These are phyloP conservation scores for Gossypium lobatum DNA, from an alignment of 441 rosid genomes.

Conservation along the genomic window DNA sequence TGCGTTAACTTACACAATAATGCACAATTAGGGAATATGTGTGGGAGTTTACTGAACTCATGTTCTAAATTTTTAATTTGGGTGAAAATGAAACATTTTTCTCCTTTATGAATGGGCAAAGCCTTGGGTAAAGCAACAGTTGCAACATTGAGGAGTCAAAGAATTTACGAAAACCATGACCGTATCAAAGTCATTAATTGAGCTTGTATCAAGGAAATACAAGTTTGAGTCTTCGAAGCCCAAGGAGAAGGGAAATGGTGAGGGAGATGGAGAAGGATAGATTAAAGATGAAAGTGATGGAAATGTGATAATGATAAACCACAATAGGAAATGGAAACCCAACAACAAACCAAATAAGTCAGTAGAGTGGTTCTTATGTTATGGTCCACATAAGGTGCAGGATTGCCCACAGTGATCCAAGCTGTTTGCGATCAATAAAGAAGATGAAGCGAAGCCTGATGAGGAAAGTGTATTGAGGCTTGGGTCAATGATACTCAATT, in stretches of 20 bases:
- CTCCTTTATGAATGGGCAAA: neutral
- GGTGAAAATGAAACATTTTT: neutral
- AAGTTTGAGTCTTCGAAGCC: neutral
- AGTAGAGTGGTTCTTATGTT: neutral
- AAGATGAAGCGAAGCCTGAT: neutral
- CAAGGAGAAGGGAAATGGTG: too few relatives aligned
- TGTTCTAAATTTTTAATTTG: neutral
- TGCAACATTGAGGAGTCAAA: neutral
- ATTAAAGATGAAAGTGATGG: neutral
- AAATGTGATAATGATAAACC: neutral
- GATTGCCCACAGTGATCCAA: neutral
- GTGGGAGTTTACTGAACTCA: neutral
- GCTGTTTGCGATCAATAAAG: neutral
- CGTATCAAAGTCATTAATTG: too few relatives aligned
- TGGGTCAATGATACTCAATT: neutral
- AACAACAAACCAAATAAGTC: neutral
- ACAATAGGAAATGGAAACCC: too few relatives aligned
- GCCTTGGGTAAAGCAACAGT: neutral
- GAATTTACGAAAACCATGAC: neutral
- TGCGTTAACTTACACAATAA: neutral
- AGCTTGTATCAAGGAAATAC: neutral
- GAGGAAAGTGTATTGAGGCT: neutral
- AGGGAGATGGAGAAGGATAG: neutral
- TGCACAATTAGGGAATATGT: neutral
- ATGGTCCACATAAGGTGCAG: neutral